A percentile compares a stretch with the other conserved stretches of the same genome.
Conservation (phyloP, 2,329 filamentous ascomycete genomes). For the Colletotrichum liriopes region DNA sequence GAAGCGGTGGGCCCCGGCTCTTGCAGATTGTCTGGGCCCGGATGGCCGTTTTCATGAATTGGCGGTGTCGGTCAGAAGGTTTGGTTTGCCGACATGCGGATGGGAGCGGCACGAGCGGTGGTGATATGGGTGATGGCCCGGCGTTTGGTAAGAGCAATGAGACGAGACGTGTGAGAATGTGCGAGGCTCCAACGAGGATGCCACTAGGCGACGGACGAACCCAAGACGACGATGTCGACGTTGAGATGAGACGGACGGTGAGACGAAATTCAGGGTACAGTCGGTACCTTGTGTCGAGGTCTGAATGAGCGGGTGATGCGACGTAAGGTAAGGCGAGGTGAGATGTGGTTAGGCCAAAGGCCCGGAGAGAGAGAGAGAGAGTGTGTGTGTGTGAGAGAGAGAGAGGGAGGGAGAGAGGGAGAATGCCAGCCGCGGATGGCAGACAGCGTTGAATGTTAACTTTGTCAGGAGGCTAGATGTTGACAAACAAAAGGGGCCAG, state of each 20-base stretch:
- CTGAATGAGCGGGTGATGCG: constrained; percentile 4
- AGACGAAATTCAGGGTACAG: constrained; percentile 16
- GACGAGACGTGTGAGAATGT: neutral
- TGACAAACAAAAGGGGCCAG: constrained; percentile 16
- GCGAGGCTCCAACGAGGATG: constrained; percentile 5
- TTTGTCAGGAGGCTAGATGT: constrained; percentile 22
- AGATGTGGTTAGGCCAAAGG: constrained; percentile 14
- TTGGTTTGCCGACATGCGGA: constrained; percentile 33
- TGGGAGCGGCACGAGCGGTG: constrained; percentile 13
- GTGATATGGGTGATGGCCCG: constrained; percentile 13
- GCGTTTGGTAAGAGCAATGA: constrained; percentile 29
- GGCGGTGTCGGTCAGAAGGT: constrained; percentile 17
- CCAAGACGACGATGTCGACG: constrained; percentile 8
- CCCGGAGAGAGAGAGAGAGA: neutral
- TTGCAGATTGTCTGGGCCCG: constrained; percentile 7
- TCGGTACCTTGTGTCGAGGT: constrained; percentile 11
- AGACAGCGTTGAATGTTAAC: constrained; percentile 15
- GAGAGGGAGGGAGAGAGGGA: neutral
- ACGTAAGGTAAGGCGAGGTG: neutral
- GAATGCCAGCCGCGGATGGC: constrained; percentile 10
- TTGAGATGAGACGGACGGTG: constrained; percentile 33
- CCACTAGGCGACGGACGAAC: constrained; percentile 4
- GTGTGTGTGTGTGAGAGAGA: no score
- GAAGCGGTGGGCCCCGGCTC: constrained; percentile 15
- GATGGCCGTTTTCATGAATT: constrained; percentile 32